These are phyloP conservation scores for Magnaporthales sp. DNA, from an alignment of 2,329 filamentous ascomycete species.

Conservation along the genomic window DNA sequence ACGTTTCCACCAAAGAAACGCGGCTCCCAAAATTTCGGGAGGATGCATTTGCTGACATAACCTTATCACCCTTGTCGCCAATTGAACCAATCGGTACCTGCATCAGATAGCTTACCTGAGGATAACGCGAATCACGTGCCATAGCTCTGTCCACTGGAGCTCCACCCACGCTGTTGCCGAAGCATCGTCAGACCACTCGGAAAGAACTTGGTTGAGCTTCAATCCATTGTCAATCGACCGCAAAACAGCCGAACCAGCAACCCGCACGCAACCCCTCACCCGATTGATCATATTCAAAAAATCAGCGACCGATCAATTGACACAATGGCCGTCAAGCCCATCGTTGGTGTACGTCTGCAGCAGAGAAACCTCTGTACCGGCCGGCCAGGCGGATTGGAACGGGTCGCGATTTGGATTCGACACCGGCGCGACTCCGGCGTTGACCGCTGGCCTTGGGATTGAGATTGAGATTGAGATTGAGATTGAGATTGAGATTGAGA, in stretches of 20 bases:
- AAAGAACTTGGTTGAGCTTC: background rate
- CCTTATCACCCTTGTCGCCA: background rate
- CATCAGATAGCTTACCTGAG: background rate
- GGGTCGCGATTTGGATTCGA: background rate
- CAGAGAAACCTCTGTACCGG: background rate
- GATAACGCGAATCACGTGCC: background rate
- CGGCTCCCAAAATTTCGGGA: background rate
- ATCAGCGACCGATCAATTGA: constrained; percentile 11
- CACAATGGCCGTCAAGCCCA: constrained; percentile 47
- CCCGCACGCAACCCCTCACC: background rate
- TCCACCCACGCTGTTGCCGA: background rate
- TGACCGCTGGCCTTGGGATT: background rate
- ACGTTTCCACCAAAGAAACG: background rate
- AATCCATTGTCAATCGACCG: background rate
- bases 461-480: background rate
- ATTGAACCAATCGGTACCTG: background rate
- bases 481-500: background rate
- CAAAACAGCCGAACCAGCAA: constrained; percentile 3
- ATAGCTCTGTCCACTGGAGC: background rate
- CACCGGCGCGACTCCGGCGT: background rate
- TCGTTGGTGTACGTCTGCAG: constrained; percentile 46
- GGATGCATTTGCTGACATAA: constrained; percentile 3
- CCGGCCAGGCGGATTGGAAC: background rate
- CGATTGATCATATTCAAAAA: background rate
- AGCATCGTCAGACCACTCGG: background rate